phyloP scores from a whole-genome alignment of 257 asterid genomes.

The Echium plantagineum region DNA sequence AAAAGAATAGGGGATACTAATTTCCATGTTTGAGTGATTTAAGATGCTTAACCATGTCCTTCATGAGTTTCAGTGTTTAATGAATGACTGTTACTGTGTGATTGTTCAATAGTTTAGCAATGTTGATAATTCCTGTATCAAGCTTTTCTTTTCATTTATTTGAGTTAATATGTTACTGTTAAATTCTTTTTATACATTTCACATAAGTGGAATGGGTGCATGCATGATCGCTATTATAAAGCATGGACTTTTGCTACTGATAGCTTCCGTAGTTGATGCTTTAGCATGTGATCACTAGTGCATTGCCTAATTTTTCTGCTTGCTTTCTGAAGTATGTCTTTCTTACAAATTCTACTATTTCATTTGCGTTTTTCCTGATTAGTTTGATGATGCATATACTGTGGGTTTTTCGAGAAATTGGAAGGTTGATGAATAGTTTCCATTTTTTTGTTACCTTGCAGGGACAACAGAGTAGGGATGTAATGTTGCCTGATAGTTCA shows the following conservation, averaged over 20 bases:
- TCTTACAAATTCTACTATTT: neutral
- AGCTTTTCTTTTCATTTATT: neutral
- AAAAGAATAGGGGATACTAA: neutral
- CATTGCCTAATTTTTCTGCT: neutral
- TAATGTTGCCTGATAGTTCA: conserved; percentile 13
- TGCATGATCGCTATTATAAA: neutral
- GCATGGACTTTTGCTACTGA: neutral
- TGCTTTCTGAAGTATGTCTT: neutral
- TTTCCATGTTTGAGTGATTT: neutral
- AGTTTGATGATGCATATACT: neutral
- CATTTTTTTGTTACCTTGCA: neutral
- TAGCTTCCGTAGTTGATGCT: neutral
- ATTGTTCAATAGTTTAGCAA: neutral
- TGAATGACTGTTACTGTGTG: neutral
- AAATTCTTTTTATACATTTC: too few species aligned
- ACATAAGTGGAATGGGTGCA: too few species aligned
- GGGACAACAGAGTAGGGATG: neutral
- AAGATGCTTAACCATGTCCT: neutral
- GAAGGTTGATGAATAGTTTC: neutral
- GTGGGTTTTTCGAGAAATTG: neutral
- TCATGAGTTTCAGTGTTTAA: neutral
- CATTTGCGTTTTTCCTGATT: neutral
- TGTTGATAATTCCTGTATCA: neutral
- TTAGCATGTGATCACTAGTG: neutral
- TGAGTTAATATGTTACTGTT: neutral